phyloP scores from a whole-genome alignment of 305 asterid species.

The Solanum hybrid region DNA sequence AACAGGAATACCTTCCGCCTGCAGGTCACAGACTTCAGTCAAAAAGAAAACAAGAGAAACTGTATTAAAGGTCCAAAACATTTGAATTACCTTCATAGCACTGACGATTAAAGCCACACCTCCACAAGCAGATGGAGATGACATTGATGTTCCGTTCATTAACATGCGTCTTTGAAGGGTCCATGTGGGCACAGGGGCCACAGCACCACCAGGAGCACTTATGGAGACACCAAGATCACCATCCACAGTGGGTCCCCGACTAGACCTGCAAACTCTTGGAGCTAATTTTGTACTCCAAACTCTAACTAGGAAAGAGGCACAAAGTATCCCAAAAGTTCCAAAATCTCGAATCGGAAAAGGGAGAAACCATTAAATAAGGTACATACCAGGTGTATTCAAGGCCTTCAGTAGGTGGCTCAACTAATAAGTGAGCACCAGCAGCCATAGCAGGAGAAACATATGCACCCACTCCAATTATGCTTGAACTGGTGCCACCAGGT shows the following conservation, averaged over 20 bases:
- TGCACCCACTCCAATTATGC: slow-evolving; percentile 96
- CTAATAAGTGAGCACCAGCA: slow-evolving; percentile 88
- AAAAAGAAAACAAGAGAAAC: slow-evolving; percentile 12
- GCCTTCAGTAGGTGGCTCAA: slow-evolving; percentile 90
- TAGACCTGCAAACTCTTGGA: slow-evolving; percentile 68
- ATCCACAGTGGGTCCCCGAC: slow-evolving; percentile 97
- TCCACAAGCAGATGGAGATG: slow-evolving; percentile 98
- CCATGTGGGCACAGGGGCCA: slow-evolving; percentile 99
- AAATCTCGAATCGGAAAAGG: neutral
- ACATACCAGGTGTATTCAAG: slow-evolving; percentile 93
- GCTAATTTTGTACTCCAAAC: slow-evolving; percentile 19
- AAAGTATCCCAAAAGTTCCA: neutral
- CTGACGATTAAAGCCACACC: slow-evolving; percentile 92
- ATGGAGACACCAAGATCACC: slow-evolving; percentile 93
- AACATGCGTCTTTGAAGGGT: slow-evolving; percentile 95
- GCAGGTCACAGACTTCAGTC: slow-evolving; percentile 23
- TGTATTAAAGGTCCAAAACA: slow-evolving; percentile 3
- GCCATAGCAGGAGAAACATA: slow-evolving; percentile 98
- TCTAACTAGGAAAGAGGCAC: neutral
- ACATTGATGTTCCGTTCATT: slow-evolving; percentile 98
- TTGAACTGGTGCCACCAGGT: slow-evolving; percentile 97
- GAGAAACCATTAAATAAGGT: slow-evolving; percentile 2
- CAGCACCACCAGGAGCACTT: slow-evolving; percentile 99
- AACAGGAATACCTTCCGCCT: slow-evolving; percentile 86
- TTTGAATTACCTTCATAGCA: slow-evolving; percentile 81